Evolutionary conservation across 2,329 filamentous ascomycete species (phyloP).

Genomic region (Aureobasidium sp.): DNA sequence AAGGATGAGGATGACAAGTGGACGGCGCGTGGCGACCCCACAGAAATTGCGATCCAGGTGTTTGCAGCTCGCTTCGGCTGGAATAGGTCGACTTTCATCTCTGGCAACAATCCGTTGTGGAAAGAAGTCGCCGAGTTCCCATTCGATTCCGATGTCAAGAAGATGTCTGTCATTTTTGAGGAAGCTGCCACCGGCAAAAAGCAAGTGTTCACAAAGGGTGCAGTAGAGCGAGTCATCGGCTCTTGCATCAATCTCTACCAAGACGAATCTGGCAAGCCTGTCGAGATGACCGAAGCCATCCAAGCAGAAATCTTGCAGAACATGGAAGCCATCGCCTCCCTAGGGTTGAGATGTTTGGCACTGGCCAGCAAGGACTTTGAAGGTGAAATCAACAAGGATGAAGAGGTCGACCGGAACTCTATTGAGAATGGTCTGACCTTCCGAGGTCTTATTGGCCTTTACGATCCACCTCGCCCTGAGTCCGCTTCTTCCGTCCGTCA

Average conservation of each 20-base stretch:
- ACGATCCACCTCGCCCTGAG: conserved; percentile 77
- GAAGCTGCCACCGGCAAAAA: conserved; percentile 31
- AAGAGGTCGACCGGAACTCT: conserved; percentile 48
- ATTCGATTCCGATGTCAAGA: conserved; percentile 68
- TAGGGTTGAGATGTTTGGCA: conserved; percentile 61
- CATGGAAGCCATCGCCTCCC: conserved; percentile 59
- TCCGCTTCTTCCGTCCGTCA: conserved; percentile 65
- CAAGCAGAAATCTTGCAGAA: conserved; percentile 53
- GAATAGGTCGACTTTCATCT: conserved; percentile 49
- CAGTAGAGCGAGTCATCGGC: conserved; percentile 61
- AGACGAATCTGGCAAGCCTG: conserved; percentile 33
- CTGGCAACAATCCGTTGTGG: conserved; percentile 47
- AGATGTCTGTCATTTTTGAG: conserved; percentile 65
- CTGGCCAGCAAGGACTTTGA: conserved; percentile 48
- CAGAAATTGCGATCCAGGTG: conserved; percentile 69
- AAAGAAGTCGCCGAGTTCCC: conserved; percentile 60
- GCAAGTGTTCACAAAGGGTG: conserved; percentile 56
- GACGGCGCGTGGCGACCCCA: conserved; percentile 60
- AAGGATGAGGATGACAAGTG: conserved; percentile 49
- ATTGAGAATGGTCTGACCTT: conserved; percentile 66
- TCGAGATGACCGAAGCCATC: conserved; percentile 45
- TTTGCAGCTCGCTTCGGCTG: conserved; percentile 61
- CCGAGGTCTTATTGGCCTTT: conserved; percentile 76
- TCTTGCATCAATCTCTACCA: conserved; percentile 50
- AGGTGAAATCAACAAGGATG: conserved; percentile 34